Evolutionary conservation across 2,329 filamentous ascomycete species (phyloP).

Genomic region (Talaromyces sp.): DNA sequence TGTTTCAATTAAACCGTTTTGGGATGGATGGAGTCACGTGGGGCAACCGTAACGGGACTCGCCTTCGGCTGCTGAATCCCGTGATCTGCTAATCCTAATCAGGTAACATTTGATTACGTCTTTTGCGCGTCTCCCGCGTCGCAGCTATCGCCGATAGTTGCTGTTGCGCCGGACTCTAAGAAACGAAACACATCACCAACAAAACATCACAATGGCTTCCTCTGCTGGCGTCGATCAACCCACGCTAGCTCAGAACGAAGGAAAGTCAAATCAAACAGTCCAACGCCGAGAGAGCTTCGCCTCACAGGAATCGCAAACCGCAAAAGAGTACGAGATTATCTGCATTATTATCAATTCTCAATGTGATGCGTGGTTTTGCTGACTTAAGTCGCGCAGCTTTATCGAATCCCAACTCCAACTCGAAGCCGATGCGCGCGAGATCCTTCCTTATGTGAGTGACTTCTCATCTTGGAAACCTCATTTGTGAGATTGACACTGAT

Average conservation of each 20-base stretch:
- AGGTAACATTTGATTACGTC: not conserved
- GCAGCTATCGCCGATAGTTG: not conserved
- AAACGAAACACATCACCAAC: not conserved
- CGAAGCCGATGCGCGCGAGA: slow-evolving; percentile 92
- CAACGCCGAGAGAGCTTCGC: slow-evolving; percentile 37
- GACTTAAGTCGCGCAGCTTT: slow-evolving; percentile 56
- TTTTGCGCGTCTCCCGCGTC: slow-evolving; percentile 11
- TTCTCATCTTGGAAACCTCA: not conserved
- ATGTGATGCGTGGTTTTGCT: slow-evolving; percentile 20
- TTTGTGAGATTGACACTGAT: not conserved
- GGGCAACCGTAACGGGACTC: not conserved
- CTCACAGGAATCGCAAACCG: slow-evolving; percentile 66
- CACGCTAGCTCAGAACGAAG: slow-evolving; percentile 16
- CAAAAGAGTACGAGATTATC: slow-evolving; percentile 55
- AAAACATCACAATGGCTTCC: slow-evolving; percentile 23
- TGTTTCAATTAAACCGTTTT: slow-evolving; percentile 34
- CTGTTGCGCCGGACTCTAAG: not conserved
- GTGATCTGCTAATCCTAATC: not conserved
- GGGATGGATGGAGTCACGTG: slow-evolving; percentile 21
- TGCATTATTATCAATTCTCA: not conserved
- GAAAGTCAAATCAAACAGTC: slow-evolving; percentile 13
- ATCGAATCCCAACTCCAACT: slow-evolving; percentile 84
- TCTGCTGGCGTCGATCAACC: slow-evolving; percentile 17
- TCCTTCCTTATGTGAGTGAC: slow-evolving; percentile 75
- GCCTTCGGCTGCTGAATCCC: not conserved